A percentile compares a stretch with the other conserved stretches of the same genome.
These are phyloP conservation scores for Neopestalotiopsis rosae DNA, from an alignment of 2,329 filamentous ascomycete genomes.

Conservation along the genomic window DNA sequence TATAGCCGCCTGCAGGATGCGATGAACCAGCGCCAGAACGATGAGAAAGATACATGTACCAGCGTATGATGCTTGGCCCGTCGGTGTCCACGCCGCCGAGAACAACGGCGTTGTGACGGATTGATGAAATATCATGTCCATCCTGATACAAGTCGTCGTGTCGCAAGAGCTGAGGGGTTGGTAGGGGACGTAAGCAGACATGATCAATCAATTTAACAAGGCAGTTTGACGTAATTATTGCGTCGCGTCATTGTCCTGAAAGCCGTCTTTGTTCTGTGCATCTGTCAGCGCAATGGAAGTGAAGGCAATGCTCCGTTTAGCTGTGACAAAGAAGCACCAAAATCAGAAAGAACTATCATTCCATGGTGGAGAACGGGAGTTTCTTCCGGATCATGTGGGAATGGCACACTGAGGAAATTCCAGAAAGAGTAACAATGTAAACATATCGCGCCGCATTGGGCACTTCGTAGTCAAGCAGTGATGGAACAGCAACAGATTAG, in stretches of 20 bases:
- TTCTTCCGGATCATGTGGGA: too few species aligned
- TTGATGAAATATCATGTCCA: slow-evolving; percentile 60
- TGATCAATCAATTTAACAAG: not conserved
- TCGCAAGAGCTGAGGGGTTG: not conserved
- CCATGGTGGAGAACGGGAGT: too few species aligned
- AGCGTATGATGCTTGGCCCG: slow-evolving; percentile 60
- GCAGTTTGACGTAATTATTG: not conserved
- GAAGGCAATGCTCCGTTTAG: too few species aligned
- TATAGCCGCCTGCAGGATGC: slow-evolving; percentile 60
- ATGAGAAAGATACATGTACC: slow-evolving; percentile 72
- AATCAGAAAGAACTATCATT: too few species aligned
- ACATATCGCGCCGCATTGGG: too few species aligned
- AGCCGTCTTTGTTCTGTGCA: not conserved
- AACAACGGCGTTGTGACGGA: slow-evolving; percentile 62
- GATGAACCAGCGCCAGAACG: slow-evolving; percentile 59
- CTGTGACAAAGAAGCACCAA: too few species aligned
- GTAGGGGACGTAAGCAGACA: not conserved
- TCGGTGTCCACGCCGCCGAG: slow-evolving; percentile 62
- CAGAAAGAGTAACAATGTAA: too few species aligned
- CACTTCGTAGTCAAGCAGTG: too few species aligned
- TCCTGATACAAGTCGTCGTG: slow-evolving; percentile 29
- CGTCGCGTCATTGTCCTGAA: not conserved
- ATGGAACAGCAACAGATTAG: too few species aligned
- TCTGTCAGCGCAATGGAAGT: not conserved
- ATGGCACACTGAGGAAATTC: too few species aligned